Percentiles rank a stretch among this genome's conserved stretches.
These are phyloP conservation scores for Cercospora berteroae DNA, from an alignment of 2,329 filamentous ascomycete genomes.

Conservation along the genomic window DNA sequence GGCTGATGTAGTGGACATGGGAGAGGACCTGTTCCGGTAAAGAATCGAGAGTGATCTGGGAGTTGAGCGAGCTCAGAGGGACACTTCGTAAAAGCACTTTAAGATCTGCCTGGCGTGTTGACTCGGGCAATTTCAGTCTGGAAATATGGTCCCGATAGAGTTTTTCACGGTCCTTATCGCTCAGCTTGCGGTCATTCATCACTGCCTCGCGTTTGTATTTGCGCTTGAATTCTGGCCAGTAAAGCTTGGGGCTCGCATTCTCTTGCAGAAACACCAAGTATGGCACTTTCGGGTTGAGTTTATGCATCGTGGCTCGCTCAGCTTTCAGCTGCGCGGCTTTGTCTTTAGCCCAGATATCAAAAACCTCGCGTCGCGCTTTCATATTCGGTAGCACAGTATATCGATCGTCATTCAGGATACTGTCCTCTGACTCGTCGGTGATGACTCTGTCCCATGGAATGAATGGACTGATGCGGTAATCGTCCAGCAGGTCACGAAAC, in stretches of 20 bases:
- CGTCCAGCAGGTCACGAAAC: slow-evolving; percentile 83
- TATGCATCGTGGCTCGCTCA: slow-evolving; percentile 70
- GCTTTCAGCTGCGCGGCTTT: slow-evolving; percentile 72
- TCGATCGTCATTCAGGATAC: slow-evolving; percentile 77
- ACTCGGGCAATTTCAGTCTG: slow-evolving; percentile 62
- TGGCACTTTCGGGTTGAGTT: slow-evolving; percentile 76
- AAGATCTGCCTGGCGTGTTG: slow-evolving; percentile 68
- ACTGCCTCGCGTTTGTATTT: slow-evolving; percentile 80
- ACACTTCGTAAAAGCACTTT: slow-evolving; percentile 62
- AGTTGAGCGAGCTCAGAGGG: slow-evolving; percentile 59
- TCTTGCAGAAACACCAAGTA: slow-evolving; percentile 80
- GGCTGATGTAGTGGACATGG: slow-evolving; percentile 68
- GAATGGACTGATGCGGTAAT: slow-evolving; percentile 80
- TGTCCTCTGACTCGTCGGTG: slow-evolving; percentile 62
- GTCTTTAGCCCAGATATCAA: slow-evolving; percentile 78
- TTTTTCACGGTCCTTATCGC: slow-evolving; percentile 72
- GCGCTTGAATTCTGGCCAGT: slow-evolving; percentile 94
- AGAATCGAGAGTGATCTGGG: slow-evolving; percentile 54
- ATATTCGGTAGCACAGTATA: slow-evolving; percentile 83
- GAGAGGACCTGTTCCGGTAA: slow-evolving; percentile 63
- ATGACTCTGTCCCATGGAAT: slow-evolving; percentile 88
- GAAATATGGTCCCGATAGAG: slow-evolving; percentile 72
- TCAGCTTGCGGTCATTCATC: slow-evolving; percentile 67
- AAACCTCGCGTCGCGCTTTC: slow-evolving; percentile 76
- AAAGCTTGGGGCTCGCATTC: slow-evolving; percentile 84